Evolutionary conservation across 441 rosid species (phyloP).

Genomic region (Biscutella laevigata): DNA sequence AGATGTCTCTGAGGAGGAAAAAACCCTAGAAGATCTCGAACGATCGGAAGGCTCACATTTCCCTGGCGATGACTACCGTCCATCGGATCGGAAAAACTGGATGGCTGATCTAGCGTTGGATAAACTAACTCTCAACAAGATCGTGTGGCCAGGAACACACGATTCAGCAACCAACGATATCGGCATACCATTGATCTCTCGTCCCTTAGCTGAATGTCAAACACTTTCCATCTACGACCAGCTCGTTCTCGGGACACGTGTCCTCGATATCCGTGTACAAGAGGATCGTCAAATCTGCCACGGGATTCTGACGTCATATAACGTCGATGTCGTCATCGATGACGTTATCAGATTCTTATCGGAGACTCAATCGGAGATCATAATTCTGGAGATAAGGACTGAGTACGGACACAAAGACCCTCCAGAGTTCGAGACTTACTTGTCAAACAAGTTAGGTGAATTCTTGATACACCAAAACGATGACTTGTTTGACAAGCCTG

Average conservation of each 20-base stretch:
- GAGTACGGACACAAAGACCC: conserved; percentile 83
- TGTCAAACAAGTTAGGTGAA: conserved; percentile 54
- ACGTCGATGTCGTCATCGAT: conserved; percentile 48
- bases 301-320: conserved; percentile 54
- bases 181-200: conserved; percentile 51
- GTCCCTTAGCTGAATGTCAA: conserved; percentile 87
- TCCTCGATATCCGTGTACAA: conserved; percentile 64
- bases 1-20: conserved; percentile 36
- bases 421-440: conserved; percentile 56
- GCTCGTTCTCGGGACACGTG: conserved; percentile 56
- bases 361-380: conserved; percentile 69
- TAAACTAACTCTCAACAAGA: conserved; percentile 45
- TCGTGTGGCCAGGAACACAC: conserved; percentile 92
- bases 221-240: conserved; percentile 61
- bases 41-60: conserved; percentile 34
- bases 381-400: conserved; percentile 71
- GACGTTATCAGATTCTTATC: conserved; percentile 66
- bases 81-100: conserved; percentile 71
- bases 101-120: conserved; percentile 49
- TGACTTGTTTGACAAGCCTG: conserved; percentile 46
- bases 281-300: conserved; percentile 71
- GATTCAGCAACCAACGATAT: conserved; percentile 86
- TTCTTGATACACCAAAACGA: conserved; percentile 59
- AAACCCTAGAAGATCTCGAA: conserved; percentile 36
- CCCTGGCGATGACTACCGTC: conserved; percentile 62